Conservation (phyloP, 2,329 filamentous ascomycete species). For the Ascochyta fabae region DNA sequence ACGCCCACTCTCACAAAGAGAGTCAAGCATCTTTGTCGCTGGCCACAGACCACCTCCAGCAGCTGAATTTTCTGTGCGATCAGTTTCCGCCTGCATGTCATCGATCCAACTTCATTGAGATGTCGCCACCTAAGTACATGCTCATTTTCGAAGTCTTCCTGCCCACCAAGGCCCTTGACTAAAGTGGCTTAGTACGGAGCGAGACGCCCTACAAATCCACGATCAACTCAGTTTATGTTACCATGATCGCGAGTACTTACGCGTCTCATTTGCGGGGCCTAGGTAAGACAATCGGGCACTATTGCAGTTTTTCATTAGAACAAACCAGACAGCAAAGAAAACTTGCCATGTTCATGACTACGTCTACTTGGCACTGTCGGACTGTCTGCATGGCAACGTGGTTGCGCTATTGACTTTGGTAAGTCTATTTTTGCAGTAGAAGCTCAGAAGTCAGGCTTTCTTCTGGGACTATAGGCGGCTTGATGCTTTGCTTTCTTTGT, state of each 20-base stretch:
- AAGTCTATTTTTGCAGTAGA: neutral
- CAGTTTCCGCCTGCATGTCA: no score
- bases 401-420: neutral
- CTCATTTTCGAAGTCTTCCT: no score
- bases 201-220: no score
- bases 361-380: neutral
- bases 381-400: neutral
- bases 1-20: no score
- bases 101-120: no score
- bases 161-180: no score
- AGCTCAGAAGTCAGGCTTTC: neutral
- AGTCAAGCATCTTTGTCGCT: no score
- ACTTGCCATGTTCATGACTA: neutral
- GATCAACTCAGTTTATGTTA: no score
- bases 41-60: no score
- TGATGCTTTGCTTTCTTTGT: neutral
- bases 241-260: neutral
- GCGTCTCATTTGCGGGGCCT: neutral
- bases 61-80: no score
- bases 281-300: neutral
- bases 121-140: no score
- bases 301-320: neutral
- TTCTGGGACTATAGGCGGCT: neutral
- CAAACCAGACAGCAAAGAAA: neutral
- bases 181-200: no score